Evolutionary conservation across 371 early-diverging fungal species (phyloP), one percentile per base, ranked within the genome.

Genomic region (Rhizomucor miehei): DNA sequence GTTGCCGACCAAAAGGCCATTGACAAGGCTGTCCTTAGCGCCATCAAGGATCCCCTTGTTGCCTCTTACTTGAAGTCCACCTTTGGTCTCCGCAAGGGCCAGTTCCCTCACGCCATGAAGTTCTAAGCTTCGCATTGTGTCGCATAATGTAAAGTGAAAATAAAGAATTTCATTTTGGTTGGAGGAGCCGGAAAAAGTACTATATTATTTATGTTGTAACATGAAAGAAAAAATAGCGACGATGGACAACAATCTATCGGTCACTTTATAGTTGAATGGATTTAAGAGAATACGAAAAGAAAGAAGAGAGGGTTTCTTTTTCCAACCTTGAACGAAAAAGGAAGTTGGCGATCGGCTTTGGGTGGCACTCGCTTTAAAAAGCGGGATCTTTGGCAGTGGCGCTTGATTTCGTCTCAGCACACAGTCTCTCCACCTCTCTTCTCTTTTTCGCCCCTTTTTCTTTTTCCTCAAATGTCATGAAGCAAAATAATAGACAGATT

Each of bases 81-180:
- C 62, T 97, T 97, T 81, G 73, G 91, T 49, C 85, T 97, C 60
- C 66, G 84, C 81, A 94, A 94, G 87, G 95, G 95, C 67, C 94
- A 94, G 85, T 86, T 87, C 75, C 94, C 95, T 63, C 98, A 97
- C 82, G 67, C 77, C 60, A 77, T 95, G 75, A 86, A 89, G 82
- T 94, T 95, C 85, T 95, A 93, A 90, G 61, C 52, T 39, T 48
- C 44, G 39, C 29, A 17, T 56, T 50, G n/a, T 48, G 45, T 52
- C 16, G 16, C 19, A 41, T 41, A 19, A 41, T 41, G 41, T 16
- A 41, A 16, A 41, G 19, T 16, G n/a, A n/a, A n/a, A 41, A 41
- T 14, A 19, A 41, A 41, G 16, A 41, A 41, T 16, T 19, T 16
- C 19, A 16, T 41, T n/a, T 41, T 41, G 41, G 41, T 41, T 41